Evolutionary conservation across 345 rosid genomes (phyloP).

Genomic region (Aquilaria malaccensis): DNA sequence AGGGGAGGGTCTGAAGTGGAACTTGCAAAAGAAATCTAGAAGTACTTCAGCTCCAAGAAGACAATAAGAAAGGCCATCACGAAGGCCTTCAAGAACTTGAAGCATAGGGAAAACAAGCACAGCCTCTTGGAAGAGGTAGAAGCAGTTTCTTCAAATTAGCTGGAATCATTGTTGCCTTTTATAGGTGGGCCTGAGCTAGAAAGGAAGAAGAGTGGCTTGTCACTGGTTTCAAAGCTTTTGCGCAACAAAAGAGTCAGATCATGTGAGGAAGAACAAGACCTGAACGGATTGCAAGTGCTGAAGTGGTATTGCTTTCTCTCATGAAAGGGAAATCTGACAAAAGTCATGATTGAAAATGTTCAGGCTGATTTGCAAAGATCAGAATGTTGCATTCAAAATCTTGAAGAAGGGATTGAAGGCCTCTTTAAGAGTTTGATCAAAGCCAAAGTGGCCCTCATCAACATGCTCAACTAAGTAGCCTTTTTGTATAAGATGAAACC

Average conservation of each 20-base stretch:
- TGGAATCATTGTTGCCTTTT: constrained; percentile 13
- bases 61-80: constrained; percentile 15
- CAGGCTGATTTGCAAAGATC: not conserved
- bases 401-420: constrained; percentile 8
- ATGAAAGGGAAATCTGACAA: constrained; percentile 11
- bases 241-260: constrained; percentile 2
- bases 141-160: constrained; percentile 6
- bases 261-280: not conserved
- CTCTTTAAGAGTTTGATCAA: constrained; percentile 17
- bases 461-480: constrained; percentile 12
- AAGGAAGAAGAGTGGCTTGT: constrained; percentile 10
- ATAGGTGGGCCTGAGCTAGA: not conserved
- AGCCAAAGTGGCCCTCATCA: constrained; percentile 29
- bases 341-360: constrained; percentile 7
- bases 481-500: no score
- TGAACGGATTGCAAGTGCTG: constrained; percentile 12
- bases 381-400: constrained; percentile 15
- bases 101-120: not conserved
- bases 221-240: constrained; percentile 14
- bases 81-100: constrained; percentile 11
- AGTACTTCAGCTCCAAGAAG: constrained; percentile 12
- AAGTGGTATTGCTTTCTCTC: constrained; percentile 13
- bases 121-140: constrained; percentile 12
- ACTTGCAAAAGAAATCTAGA: constrained; percentile 9
- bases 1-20: constrained; percentile 3